Evolutionary conservation across 2,329 filamentous ascomycete genomes (phyloP), one percentile per base, ranked within the genome.

Genomic region (Bipolaris zeicola): DNA sequence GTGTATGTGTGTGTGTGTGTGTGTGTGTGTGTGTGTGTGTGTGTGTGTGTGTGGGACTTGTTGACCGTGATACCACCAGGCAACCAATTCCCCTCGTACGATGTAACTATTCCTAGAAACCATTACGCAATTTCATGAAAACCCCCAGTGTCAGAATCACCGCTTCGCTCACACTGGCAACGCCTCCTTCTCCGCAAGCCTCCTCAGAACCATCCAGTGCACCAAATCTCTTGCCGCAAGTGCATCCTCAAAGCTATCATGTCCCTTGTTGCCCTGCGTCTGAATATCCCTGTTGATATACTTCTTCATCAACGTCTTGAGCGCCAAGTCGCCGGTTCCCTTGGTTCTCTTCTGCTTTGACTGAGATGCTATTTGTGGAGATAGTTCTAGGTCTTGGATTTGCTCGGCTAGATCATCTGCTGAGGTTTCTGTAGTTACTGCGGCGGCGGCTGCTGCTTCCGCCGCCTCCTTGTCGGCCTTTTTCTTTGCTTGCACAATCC

Each of bases 181-280:
- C 3, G 24, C 41, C 2, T 55, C 13, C 18, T 33, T 45, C 7
- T 48, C 43, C 16, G 39, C 14, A 13, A 57, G 43, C 28, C 43
- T 52, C 10, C 43, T 31, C 49, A 63, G 76, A 69, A 63, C 49
- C 34, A 97, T 97, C 72, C 92, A 88, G 76, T 93, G 95, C 31
- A 96, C 87, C 1, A 98, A 87, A 68, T 97, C 93, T 13, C 97
- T 85, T 59, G 92, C 94, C 3, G 94, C 92, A 64, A 85, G 87
- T 7, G 94, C 91, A 74, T 98, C 94, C 76, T 98, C 94, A 62
- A 96, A 84, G 56, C 90, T 93, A 81, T 97, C 89, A 72, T 98
- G 94, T 20, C 93, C 94, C 14, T 67, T 58, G 7, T 67, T 60
- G 6, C 81, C 81, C 47, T 87, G 88, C 67, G 89, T 91, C 73